Evolutionary conservation across 2,329 filamentous ascomycete species (phyloP).

Genomic region (Penicillium paneum): DNA sequence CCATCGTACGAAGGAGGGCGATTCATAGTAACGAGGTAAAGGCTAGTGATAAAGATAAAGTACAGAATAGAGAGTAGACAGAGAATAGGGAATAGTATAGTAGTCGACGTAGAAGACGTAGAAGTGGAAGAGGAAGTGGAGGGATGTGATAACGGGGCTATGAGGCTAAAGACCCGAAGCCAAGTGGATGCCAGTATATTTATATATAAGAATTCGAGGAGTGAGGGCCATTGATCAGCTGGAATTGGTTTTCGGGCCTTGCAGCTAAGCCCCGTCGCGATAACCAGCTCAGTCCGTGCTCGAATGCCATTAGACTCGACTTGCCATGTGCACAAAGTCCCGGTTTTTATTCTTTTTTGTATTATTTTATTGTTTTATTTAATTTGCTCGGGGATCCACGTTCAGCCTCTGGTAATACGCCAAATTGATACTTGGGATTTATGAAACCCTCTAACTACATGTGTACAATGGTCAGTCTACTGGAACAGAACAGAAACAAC

Average conservation of each 20-base stretch:
- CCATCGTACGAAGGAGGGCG: conserved; percentile 28
- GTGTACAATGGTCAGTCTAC: neutral
- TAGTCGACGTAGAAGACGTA: neutral
- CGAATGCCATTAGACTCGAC: conserved; percentile 17
- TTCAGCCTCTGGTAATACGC: conserved; percentile 6
- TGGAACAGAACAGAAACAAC: too few species aligned
- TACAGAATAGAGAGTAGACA: conserved; percentile 2
- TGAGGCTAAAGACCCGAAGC: conserved; percentile 2
- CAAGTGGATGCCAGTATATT: conserved; percentile 9
- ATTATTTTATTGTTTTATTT: neutral
- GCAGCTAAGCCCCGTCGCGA: conserved; percentile 25
- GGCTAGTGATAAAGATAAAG: conserved; percentile 1
- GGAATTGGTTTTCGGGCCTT: conserved; percentile 15
- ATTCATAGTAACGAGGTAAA: conserved; percentile 30
- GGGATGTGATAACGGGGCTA: conserved; percentile 3
- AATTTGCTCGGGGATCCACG: neutral
- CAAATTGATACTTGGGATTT: neutral
- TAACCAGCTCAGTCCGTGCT: conserved; percentile 18
- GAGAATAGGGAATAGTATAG: neutral
- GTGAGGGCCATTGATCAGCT: conserved; percentile 20
- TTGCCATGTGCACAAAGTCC: conserved; percentile 20
- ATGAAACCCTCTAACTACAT: neutral
- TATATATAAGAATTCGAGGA: conserved; percentile 17
- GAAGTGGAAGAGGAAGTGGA: neutral
- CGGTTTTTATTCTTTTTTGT: neutral